Evolutionary conservation across 2,329 filamentous ascomycete genomes (phyloP).

Genomic region (Cladosporium sp.): DNA sequence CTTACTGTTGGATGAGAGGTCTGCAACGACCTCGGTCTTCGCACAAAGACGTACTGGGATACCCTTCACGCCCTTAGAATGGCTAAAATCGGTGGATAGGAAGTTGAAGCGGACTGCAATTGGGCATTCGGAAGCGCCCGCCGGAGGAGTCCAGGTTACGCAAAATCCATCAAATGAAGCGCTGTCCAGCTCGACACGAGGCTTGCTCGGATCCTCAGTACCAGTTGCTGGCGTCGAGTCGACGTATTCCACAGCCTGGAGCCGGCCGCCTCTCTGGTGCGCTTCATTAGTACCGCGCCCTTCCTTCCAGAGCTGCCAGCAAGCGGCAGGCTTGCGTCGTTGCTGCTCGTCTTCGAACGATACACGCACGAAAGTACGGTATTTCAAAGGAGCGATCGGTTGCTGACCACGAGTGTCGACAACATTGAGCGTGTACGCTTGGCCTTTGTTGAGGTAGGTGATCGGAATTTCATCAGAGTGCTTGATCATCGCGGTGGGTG

Average conservation of each 20-base stretch:
- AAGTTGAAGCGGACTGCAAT: conserved; percentile 97
- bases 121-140: conserved; percentile 72
- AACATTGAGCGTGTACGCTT: conserved; percentile 84
- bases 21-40: conserved; percentile 70
- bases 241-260: conserved; percentile 94
- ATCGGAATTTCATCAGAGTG: conserved; percentile 86
- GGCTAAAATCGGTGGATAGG: conserved; percentile 95
- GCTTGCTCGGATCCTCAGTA: conserved; percentile 45
- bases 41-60: conserved; percentile 91
- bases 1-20: conserved; percentile 42
- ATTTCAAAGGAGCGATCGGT: conserved; percentile 59
- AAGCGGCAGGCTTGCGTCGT: conserved; percentile 72
- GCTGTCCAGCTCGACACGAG: conserved; percentile 46
- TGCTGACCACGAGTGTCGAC: conserved; percentile 68
- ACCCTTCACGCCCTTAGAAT: conserved; percentile 97
- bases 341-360: conserved; percentile 97
- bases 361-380: conserved; percentile 88
- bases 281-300: conserved; percentile 93
- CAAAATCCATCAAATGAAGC: conserved; percentile 93
- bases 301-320: conserved; percentile 95
- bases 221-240: conserved; percentile 57
- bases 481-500: conserved; percentile 94
- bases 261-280: conserved; percentile 84
- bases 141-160: conserved; percentile 70
- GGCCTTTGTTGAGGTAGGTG: conserved; percentile 97